Evolutionary conservation across 768 basidiomycete species (phyloP).

Genomic region (Termitomyces sp.): DNA sequence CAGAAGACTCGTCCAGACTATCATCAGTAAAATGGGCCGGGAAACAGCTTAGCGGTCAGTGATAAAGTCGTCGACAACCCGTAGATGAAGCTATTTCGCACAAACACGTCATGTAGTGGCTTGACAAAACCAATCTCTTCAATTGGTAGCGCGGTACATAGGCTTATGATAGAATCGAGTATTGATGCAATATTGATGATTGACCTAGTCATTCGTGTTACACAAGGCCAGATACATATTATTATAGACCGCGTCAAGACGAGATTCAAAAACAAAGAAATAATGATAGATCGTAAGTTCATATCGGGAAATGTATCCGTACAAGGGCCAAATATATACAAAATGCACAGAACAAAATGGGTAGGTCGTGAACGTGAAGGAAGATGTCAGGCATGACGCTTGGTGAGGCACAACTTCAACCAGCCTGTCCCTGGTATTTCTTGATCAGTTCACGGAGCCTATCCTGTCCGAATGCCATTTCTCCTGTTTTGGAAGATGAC

Average conservation of each 20-base stretch:
- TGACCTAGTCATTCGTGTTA: neutral
- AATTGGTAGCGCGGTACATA: no score
- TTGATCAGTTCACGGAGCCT: conserved; percentile 72
- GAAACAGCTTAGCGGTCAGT: no score
- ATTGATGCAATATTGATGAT: neutral
- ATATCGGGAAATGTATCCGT: neutral
- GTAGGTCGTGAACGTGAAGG: neutral
- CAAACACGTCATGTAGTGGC: no score
- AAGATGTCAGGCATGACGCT: neutral
- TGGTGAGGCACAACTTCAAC: neutral
- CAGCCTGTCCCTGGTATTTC: conserved; percentile 57
- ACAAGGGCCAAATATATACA: neutral
- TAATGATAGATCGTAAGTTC: conserved; percentile 13
- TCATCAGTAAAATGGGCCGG: no score
- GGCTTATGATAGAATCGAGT: no score
- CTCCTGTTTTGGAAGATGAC: conserved; percentile 27
- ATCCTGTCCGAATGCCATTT: conserved; percentile 73
- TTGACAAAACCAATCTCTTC: no score
- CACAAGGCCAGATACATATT: neutral
- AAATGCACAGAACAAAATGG: neutral
- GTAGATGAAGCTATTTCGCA: no score
- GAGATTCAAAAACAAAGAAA: conserved; percentile 2
- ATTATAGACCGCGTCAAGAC: neutral
- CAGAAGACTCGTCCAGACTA: no score
- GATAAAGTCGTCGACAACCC: no score